A percentile compares a stretch with the other conserved stretches of the same genome.
phyloP scores from a whole-genome alignment of 345 rosid species.

The Hypericum androsaemum region DNA sequence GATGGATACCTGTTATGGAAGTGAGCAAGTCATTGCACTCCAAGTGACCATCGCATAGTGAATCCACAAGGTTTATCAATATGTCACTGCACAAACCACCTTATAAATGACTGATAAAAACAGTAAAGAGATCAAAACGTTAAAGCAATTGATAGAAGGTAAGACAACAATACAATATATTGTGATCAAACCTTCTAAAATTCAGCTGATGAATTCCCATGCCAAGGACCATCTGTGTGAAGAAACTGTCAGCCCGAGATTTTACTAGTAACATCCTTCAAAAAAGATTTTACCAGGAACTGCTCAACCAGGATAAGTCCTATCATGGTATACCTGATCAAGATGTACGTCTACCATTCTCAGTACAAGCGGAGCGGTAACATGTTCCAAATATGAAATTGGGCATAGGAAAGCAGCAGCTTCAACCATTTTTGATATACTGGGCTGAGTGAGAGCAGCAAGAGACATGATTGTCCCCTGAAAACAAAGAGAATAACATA shows the following conservation, averaged over 20 bases:
- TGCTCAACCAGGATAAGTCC: constrained; percentile 8
- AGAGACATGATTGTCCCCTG: constrained; percentile 90
- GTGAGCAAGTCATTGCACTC: constrained; percentile 68
- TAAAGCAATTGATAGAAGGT: not conserved
- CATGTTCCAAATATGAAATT: constrained; percentile 77
- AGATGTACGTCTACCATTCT: constrained; percentile 83
- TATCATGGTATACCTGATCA: constrained; percentile 53
- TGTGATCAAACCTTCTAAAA: constrained; percentile 57
- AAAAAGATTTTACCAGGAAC: constrained; percentile 15
- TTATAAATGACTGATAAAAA: constrained; percentile 3
- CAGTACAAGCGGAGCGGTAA: constrained; percentile 68
- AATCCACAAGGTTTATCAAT: constrained; percentile 60
- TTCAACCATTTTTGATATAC: constrained; percentile 63
- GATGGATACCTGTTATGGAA: constrained; percentile 57
- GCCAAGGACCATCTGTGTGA: constrained; percentile 54
- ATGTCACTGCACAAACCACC: constrained; percentile 35
- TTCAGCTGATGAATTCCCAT: constrained; percentile 81
- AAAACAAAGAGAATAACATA: constrained; percentile 7
- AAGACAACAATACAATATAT: constrained; percentile 1
- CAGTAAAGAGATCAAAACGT: not conserved
- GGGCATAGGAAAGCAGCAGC: constrained; percentile 92
- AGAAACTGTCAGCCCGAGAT: constrained; percentile 3
- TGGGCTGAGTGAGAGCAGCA: constrained; percentile 77
- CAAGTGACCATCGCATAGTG: constrained; percentile 50
- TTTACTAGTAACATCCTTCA: constrained; percentile 18